Base-by-base conservation (phyloP, 371 early-diverging fungal species). In the Apophysomyces ossiformis region DNA sequence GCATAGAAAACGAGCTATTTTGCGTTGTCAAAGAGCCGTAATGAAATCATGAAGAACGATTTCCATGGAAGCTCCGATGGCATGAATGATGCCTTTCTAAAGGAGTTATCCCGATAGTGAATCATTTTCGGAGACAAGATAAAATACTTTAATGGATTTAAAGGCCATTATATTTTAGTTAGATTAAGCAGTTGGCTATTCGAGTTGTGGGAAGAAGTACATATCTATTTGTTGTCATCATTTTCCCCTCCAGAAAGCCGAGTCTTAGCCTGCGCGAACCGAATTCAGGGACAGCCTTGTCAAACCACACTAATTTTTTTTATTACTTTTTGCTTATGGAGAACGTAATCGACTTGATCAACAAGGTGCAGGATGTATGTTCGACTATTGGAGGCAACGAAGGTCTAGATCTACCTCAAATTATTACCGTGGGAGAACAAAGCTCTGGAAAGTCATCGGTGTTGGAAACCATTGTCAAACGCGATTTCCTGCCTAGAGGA, bases 331-430 rank as follows among this genome's bases (percentile, higher is more conserved):
- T 58, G 21, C 36, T n/a, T 37, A 92, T 92, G 94, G 89, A 93
- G 71, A 90, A 89, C 82, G 80, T 93, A 50, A 93, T 95, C 70
- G 91, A 89, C 7, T 74, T 93, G 35, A 90, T 95, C 68, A 97
- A 97, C 80, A 91, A 90, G 73, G 87, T 97, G 32, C 98, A 96
- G 78, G 95, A 95, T 73, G 94, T 95, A n/a, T 93, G 96, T 81
- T 87, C 89, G 56, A 86, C 92, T 32, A 85, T 92, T 64, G 92
- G 91, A 64, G 75, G 74, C 5, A 89, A 86, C 71, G 92, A 92
- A 68, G 83, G 78, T 64, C 84, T 97, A 65, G 96, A 96, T 79
- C 84, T 97, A 15, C 98, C 98, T 15, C 96, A 93, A 84, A 90
- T 96, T 68, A 91, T 92, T 58, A 92, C 92, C 3, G 91, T 93